Evolutionary conservation across 495 filamentous ascomycete genomes (phyloP).

Genomic region (Neurospora sp.): DNA sequence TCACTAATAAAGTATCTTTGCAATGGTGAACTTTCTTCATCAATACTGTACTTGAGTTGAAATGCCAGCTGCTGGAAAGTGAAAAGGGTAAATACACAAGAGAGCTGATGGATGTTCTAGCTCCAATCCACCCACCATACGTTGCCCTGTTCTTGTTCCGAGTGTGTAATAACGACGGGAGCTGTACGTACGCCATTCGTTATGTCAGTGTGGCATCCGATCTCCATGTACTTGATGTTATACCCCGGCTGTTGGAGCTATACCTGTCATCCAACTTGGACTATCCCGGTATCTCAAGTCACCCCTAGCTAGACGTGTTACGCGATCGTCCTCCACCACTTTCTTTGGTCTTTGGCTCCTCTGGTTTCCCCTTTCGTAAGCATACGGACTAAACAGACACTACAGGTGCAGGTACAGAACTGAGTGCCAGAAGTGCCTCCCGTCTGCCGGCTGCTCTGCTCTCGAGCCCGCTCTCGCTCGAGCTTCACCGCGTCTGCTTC

Average conservation of each 20-base stretch:
- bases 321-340: neutral
- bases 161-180: neutral
- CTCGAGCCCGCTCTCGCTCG: conserved; percentile 4
- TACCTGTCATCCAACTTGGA: neutral
- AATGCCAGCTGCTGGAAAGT: too few species aligned
- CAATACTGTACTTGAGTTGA: neutral
- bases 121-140: neutral
- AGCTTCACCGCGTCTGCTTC: conserved; percentile 1
- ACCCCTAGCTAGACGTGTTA: neutral
- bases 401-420: neutral
- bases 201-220: neutral
- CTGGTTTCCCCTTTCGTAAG: neutral
- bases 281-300: neutral
- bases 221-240: neutral
- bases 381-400: neutral
- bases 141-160: neutral
- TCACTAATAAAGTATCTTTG: neutral
- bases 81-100: neutral
- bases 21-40: neutral
- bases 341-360: neutral
- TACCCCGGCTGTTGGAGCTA: neutral
- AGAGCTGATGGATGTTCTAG: neutral
- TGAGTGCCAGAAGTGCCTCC: neutral
- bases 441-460: neutral
- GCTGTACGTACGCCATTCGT: neutral